phyloP scores from a whole-genome alignment of 768 basidiomycete genomes.

The Mycena rosella region DNA sequence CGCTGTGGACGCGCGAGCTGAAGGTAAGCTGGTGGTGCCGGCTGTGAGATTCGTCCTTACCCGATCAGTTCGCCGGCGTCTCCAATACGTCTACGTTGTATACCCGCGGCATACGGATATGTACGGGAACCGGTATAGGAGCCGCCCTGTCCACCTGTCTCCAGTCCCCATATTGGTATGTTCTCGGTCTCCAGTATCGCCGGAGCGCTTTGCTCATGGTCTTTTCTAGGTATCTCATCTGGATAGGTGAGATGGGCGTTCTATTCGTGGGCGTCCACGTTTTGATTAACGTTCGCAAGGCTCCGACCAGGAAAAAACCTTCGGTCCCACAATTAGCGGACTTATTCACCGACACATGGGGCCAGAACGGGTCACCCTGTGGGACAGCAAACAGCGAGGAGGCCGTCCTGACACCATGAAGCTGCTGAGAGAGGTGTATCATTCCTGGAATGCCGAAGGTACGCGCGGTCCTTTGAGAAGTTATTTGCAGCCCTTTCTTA shows the following conservation, averaged over 20 bases:
- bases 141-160: slow-evolving; percentile 83
- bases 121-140: slow-evolving; percentile 86
- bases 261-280: not conserved
- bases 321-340: slow-evolving; percentile 76
- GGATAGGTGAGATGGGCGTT: slow-evolving; percentile 66
- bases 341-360: slow-evolving; percentile 79
- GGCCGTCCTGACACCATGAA: slow-evolving; percentile 86
- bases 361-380: slow-evolving; percentile 79
- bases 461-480: slow-evolving; percentile 18
- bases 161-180: slow-evolving; percentile 80
- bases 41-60: slow-evolving; percentile 16
- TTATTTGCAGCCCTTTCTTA: slow-evolving; percentile 7
- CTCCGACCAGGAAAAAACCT: slow-evolving; percentile 84
- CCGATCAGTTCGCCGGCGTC: slow-evolving; percentile 77
- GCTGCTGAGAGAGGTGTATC: slow-evolving; percentile 75
- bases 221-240: slow-evolving; percentile 75
- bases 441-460: slow-evolving; percentile 81
- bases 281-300: slow-evolving; percentile 53
- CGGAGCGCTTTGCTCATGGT: not conserved
- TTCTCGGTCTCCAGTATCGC: slow-evolving; percentile 15
- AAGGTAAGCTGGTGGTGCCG: slow-evolving; percentile 62
- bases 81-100: slow-evolving; percentile 87
- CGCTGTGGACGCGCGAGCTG: slow-evolving; percentile 83
- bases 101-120: slow-evolving; percentile 83
- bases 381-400: slow-evolving; percentile 82